phyloP scores from a whole-genome alignment of 768 basidiomycete species.

The Cystobasidium onofrii region DNA sequence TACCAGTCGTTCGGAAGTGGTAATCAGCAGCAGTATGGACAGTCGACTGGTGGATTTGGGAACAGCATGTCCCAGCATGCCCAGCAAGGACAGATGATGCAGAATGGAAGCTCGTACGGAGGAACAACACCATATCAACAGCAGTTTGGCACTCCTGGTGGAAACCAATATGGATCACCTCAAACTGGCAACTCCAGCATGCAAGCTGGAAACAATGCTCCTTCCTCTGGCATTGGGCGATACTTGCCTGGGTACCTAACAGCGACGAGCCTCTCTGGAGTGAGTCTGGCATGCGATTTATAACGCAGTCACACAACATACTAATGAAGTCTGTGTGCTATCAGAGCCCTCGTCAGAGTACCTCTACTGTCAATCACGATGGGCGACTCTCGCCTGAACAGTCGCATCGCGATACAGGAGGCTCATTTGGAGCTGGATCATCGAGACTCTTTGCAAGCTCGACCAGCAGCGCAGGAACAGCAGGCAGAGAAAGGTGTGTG shows the following conservation, averaged over 20 bases:
- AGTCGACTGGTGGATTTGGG: neutral
- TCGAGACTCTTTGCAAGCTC: constrained; percentile 3
- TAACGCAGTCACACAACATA: too few relatives aligned
- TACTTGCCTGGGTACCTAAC: constrained; percentile 17
- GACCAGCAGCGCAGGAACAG: constrained; percentile 9
- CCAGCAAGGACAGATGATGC: neutral
- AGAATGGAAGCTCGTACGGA: neutral
- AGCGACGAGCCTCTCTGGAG: constrained; percentile 1
- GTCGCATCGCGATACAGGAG: neutral
- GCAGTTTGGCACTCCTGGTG: neutral
- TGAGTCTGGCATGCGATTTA: too few relatives aligned
- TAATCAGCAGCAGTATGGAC: neutral
- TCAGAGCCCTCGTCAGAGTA: constrained; percentile 15
- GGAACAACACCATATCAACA: neutral
- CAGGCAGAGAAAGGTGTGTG: neutral
- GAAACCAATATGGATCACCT: neutral
- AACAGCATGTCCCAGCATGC: neutral
- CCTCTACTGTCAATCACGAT: neutral
- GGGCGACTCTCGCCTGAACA: constrained; percentile 2
- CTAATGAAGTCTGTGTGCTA: too few relatives aligned
- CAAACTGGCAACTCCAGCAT: neutral
- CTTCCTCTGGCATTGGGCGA: neutral
- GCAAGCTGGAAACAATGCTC: neutral
- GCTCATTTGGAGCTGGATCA: constrained; percentile 8
- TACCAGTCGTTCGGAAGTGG: neutral